phyloP scores from a whole-genome alignment of 176 grass and related monocot genomes.

The Cocos nucifera region DNA sequence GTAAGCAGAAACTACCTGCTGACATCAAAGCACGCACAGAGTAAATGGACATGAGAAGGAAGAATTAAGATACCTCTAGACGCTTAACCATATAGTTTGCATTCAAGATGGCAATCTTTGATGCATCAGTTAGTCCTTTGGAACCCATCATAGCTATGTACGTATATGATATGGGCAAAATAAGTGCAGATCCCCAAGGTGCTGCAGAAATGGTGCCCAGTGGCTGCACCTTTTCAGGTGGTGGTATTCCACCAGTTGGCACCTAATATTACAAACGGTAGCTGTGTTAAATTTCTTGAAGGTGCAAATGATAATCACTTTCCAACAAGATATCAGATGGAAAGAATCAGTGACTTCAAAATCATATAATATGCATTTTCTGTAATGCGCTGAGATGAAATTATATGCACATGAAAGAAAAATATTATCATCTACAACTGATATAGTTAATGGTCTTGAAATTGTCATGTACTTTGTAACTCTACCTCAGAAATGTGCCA shows the following conservation, averaged over 20 bases:
- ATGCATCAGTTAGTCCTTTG: constrained; percentile 86
- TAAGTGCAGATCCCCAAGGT: constrained; percentile 98
- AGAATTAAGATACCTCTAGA: constrained; percentile 56
- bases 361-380: no score
- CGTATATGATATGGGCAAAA: constrained; percentile 94
- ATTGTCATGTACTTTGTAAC: no score
- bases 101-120: constrained; percentile 92
- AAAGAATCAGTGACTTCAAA: no score
- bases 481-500: no score
- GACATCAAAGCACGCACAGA: background rate
- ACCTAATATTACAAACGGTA: constrained; percentile 33
- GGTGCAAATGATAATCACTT: no score
- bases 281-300: no score
- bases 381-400: no score
- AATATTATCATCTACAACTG: no score
- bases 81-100: constrained; percentile 99
- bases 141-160: constrained; percentile 99
- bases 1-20: no score
- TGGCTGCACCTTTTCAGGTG: constrained; percentile 70
- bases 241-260: constrained; percentile 76
- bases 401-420: no score
- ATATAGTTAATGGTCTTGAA: no score
- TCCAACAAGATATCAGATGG: no score
- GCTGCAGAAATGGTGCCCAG: constrained; percentile 95
- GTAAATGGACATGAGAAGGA: background rate